phyloP scores from a whole-genome alignment of 768 basidiomycete genomes.

The Mrakia frigida region DNA sequence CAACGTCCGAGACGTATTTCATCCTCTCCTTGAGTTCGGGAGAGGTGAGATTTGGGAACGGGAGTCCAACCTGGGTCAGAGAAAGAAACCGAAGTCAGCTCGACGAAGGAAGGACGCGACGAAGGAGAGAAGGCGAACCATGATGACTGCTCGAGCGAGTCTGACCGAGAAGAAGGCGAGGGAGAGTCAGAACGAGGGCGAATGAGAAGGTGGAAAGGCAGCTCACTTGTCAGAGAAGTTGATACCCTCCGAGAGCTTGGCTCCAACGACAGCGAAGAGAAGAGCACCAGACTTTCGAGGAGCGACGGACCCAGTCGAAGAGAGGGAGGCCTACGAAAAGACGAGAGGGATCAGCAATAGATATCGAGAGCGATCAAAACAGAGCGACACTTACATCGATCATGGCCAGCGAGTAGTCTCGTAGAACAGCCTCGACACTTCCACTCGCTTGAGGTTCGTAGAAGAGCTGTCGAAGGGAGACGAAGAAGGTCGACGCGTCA shows the following conservation, averaged over 20 bases:
- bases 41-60: slow-evolving; percentile 87
- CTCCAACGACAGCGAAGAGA: slow-evolving; percentile 89
- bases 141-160: slow-evolving; percentile 70
- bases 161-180: background rate
- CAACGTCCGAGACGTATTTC: slow-evolving; percentile 70
- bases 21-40: slow-evolving; percentile 86
- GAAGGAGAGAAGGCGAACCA: slow-evolving; percentile 42
- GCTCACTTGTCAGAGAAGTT: slow-evolving; percentile 58
- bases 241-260: slow-evolving; percentile 91
- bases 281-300: slow-evolving; percentile 57
- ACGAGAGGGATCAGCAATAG: background rate
- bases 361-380: background rate
- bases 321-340: background rate
- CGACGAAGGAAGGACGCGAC: background rate
- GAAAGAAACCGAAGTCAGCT: background rate
- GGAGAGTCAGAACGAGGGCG: slow-evolving; percentile 43
- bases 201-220: background rate
- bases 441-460: slow-evolving; percentile 72
- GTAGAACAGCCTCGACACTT: slow-evolving; percentile 68
- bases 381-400: slow-evolving; percentile 7
- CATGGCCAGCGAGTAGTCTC: slow-evolving; percentile 61
- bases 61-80: slow-evolving; percentile 59
- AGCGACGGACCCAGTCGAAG: background rate
- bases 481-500: too few relatives aligned
- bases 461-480: slow-evolving; percentile 59